Base-by-base conservation (phyloP, 2,329 filamentous ascomycete genomes). In the Zymoseptoria brevis region DNA sequence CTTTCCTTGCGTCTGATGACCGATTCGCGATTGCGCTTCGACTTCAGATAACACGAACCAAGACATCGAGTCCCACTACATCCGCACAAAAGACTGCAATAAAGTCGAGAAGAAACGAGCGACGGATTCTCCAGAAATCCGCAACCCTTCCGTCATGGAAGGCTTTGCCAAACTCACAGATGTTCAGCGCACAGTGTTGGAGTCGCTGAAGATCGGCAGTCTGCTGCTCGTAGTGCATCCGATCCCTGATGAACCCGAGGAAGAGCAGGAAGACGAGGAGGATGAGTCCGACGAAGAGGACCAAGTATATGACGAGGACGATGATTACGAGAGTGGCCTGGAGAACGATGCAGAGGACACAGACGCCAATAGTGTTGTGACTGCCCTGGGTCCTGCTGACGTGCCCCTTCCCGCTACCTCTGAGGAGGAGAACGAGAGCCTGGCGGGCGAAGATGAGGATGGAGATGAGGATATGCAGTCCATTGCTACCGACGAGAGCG, bases 201-300 rank as follows among this genome's bases (percentile, higher is more conserved):
- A 45, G 35, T 45, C 35, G 13, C 35, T 45, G 11, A 45, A 45
- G 16, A 4, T 45, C 13, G 35, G 35, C 35, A 45, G 16, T 45
- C 35, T 45, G 11, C 35, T 45, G 35, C 35, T 45, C 7, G 35
- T 45, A 6, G 35, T 45, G 35, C 35, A 45, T 45, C 35, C 35
- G 13, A 16, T 45, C 13, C 13, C 16, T 2, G 35, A 16, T 7
- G 35, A 16, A 29, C 35, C 22, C 26, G 50, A 53, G 30, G 49
- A 52, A 24, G 57, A 61, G 22, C 55, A 60, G 4, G 59, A 60
- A n/a, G 58, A 62, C 16, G 58, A 58, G 5, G 60, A 60, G 1
- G 58, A 58, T 24, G 30, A 57, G 8, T 51, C 9, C 19, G 57
- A 60, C 3, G 59, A 60, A n/a, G 58, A 62, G 11, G 58, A 58